Evolutionary conservation across 306 rosid genomes (phyloP), one percentile per base, ranked within the genome.

Genomic region (Sindora glabra): DNA sequence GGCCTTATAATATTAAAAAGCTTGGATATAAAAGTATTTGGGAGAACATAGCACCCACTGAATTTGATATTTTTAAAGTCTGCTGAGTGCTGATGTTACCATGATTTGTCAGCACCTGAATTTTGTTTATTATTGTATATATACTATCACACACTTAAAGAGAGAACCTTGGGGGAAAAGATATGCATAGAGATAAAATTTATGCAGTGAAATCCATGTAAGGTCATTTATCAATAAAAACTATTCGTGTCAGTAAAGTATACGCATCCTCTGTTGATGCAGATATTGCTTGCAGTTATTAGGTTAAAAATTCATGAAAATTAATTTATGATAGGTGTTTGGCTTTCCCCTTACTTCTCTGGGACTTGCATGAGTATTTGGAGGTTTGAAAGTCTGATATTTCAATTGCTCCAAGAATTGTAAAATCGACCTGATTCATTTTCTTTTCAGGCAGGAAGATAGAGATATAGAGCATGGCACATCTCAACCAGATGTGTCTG

Each of bases 391-490:
- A 38, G 49, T 68, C 16, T 34, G 33, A 33, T 59, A 62, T 47
- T 53, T 68, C 44, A 4, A 56, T 67, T 49, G 13, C 62, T 46
- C 26, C 65, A 47, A 38, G 29, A 32, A 50, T 55, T 64, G 16
- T 53, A 36, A 22, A 7, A 57, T 21, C 30, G 26, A 74, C 53
- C 64, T 71, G 29, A 54, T 48, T 65, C 34, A 41, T 59, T 40
- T 67, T 56, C 50, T 60, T 76, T 75, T 70, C 90, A 92, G 99
- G 89, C 95, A 86, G 79, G 96, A 89, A 71, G 95, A 80, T 68
- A 82, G 81, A 73, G 89, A 84, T 59, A 60, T 52, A 57, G 95
- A 73, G 40, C 83, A 56, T 47, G 80, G 83, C 37, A 73, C 88
- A 51, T 74, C 89, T 69, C 70, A 67, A 63, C 65, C 65, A 33